Percentiles rank a stretch among this genome's conserved stretches.
These are phyloP conservation scores for Ophiostoma australiae DNA, from an alignment of 2,329 filamentous ascomycete species.

Conservation along the genomic window DNA sequence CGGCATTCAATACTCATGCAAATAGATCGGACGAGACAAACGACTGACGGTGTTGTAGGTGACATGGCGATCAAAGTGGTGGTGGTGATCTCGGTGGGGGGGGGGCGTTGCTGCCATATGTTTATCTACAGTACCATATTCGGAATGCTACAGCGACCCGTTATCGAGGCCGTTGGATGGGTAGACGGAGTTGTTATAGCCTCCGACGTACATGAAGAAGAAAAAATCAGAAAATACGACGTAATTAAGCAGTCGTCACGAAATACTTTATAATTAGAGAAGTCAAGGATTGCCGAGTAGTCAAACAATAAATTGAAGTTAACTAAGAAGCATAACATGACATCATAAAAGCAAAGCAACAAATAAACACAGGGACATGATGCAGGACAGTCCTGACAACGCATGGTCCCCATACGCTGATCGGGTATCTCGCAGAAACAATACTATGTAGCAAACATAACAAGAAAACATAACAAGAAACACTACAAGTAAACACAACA, in stretches of 20 bases:
- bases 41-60: neutral
- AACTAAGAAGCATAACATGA: neutral
- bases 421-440: conserved; percentile 17
- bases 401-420: conserved; percentile 25
- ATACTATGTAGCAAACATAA: neutral
- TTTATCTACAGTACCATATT: neutral
- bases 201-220: neutral
- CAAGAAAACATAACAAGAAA: neutral
- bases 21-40: neutral
- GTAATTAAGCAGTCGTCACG: neutral
- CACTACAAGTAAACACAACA: neutral
- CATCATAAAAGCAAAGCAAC: neutral
- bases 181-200: neutral
- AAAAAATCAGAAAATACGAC: neutral
- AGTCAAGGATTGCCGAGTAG: neutral
- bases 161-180: neutral
- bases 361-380: conserved; percentile 12
- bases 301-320: neutral
- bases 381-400: conserved; percentile 20
- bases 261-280: neutral
- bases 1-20: neutral
- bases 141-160: neutral
- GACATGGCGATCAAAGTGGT: neutral
- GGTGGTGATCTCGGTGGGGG: neutral
- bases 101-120: neutral